Base-by-base conservation (phyloP, 345 rosid genomes). In the Physaria fendleri region DNA sequence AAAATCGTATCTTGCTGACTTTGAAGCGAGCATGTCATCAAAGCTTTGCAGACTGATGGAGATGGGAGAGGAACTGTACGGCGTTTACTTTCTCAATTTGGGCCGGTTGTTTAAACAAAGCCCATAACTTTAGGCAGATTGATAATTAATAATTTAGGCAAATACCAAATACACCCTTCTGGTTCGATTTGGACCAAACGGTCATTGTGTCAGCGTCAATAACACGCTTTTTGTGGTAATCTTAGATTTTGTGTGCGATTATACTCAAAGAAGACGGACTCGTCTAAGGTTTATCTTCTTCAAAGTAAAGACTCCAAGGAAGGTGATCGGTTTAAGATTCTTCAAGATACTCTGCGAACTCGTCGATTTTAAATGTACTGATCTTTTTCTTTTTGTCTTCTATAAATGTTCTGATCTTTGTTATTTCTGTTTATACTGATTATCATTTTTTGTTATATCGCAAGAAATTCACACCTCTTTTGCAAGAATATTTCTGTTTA, bases 1-100 rank as follows among this genome's bases (percentile, higher is more conserved):
- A n/a, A n/a, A 87, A 93, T 73, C 80, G 97, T 49, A 80, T 56
- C 35, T 93, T 95, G 39, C 99, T 95, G 12, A 87, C 86, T 67
- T 51, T 93, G 75, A 93, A 82, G 68, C 64, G n/a, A n/a, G n/a
- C n/a, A 89, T n/a, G 95, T 93, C 1, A 87, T 93, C 30, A 72
- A 64, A 8, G 99, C 97, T 3, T 17, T 94, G 44, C 96, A 89
- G 43, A 81, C 77, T 1, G 91, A 84, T 11, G 93, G 91, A 0
- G 91, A 85, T 10, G 68, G 87, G 29, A 69, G 93, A 53, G 71
- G 75, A 20, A 50, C 57, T 3, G 88, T 77, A 53, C 73, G 80
- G 40, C 63, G 79, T 30, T 42, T 58, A 65, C 25, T 62, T 39
- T n/a, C n/a, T n/a, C n/a, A n/a, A n/a, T n/a, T 13, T 65, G 69